Conservation (phyloP, 1,284 basidiomycete species). For the Megacollybia platyphylla region DNA sequence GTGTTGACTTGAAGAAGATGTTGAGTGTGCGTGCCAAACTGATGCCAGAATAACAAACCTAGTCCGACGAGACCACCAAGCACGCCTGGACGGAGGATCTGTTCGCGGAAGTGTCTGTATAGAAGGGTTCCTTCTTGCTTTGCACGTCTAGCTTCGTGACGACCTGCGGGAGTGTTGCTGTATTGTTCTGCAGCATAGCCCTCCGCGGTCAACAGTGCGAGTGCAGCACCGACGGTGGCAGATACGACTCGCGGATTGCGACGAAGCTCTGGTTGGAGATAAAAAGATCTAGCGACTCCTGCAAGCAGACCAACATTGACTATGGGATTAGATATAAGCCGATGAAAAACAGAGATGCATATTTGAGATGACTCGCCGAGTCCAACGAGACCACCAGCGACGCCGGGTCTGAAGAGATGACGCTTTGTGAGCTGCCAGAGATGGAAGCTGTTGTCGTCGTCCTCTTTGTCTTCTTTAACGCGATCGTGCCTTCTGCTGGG, state of each 20-base stretch:
- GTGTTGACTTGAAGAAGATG: slow-evolving; percentile 41
- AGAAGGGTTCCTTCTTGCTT: slow-evolving; percentile 49
- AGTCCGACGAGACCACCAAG: slow-evolving; percentile 58
- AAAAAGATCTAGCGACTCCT: slow-evolving; percentile 51
- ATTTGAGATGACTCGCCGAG: slow-evolving; percentile 31
- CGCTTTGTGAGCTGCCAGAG: slow-evolving; percentile 48
- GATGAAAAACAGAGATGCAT: neutral
- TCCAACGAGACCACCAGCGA: slow-evolving; percentile 64
- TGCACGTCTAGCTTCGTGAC: slow-evolving; percentile 42
- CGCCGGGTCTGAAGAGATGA: slow-evolving; percentile 51
- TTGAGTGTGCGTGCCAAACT: neutral
- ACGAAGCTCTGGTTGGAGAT: slow-evolving; percentile 51
- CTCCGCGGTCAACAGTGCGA: slow-evolving; percentile 49
- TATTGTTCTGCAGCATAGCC: slow-evolving; percentile 56
- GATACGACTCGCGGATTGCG: slow-evolving; percentile 45
- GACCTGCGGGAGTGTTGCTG: slow-evolving; percentile 44
- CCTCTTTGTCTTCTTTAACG: slow-evolving; percentile 27
- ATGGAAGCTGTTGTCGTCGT: slow-evolving; percentile 38
- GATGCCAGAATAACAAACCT: slow-evolving; percentile 24
- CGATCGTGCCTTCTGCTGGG: slow-evolving; percentile 9
- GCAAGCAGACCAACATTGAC: slow-evolving; percentile 66
- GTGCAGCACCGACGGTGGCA: slow-evolving; percentile 36
- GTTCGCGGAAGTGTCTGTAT: slow-evolving; percentile 47
- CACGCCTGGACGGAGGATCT: slow-evolving; percentile 56
- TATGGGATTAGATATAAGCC: slow-evolving; percentile 12